phyloP scores from a whole-genome alignment of 495 filamentous ascomycete species.

The Eremomyces bilateralis region DNA sequence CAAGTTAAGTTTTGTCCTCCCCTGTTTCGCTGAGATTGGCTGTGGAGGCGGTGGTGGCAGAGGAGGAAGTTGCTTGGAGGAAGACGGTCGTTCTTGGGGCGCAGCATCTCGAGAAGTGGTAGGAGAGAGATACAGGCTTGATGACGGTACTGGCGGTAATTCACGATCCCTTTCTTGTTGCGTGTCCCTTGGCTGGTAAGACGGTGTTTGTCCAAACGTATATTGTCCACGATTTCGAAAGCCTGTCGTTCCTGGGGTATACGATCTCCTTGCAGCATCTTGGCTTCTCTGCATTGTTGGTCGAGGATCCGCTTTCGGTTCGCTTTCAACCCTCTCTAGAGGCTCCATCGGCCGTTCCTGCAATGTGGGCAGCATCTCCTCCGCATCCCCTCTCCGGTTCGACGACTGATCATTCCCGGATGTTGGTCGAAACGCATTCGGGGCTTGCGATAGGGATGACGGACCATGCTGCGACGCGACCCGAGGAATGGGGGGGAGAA shows the following conservation, averaged over 20 bases:
- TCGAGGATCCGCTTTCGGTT: not conserved
- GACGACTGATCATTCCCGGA: not conserved
- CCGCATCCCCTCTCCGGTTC: not conserved
- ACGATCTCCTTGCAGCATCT: too few relatives aligned
- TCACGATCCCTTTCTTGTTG: too few relatives aligned
- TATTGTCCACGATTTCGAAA: not conserved
- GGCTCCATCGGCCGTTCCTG: not conserved
- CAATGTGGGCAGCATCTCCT: not conserved
- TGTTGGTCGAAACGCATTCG: slow-evolving; percentile 3
- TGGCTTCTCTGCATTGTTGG: slow-evolving; percentile 1
- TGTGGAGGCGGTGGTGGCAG: slow-evolving; percentile 2
- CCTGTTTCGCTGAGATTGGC: not conserved
- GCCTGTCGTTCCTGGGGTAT: not conserved
- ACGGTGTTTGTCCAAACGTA: too few relatives aligned
- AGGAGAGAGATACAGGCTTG: not conserved
- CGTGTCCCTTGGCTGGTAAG: not conserved
- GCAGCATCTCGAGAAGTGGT: not conserved
- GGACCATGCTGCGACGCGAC: slow-evolving; percentile 20
- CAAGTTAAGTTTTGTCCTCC: slow-evolving; percentile 44
- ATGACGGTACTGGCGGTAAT: too few relatives aligned
- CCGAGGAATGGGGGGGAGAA: slow-evolving; percentile 21
- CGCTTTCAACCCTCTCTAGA: not conserved
- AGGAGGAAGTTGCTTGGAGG: not conserved
- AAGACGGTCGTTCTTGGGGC: not conserved
- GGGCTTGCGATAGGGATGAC: slow-evolving; percentile 4